phyloP scores from a whole-genome alignment of 495 filamentous ascomycete genomes.

The Xylaria telfairii region DNA sequence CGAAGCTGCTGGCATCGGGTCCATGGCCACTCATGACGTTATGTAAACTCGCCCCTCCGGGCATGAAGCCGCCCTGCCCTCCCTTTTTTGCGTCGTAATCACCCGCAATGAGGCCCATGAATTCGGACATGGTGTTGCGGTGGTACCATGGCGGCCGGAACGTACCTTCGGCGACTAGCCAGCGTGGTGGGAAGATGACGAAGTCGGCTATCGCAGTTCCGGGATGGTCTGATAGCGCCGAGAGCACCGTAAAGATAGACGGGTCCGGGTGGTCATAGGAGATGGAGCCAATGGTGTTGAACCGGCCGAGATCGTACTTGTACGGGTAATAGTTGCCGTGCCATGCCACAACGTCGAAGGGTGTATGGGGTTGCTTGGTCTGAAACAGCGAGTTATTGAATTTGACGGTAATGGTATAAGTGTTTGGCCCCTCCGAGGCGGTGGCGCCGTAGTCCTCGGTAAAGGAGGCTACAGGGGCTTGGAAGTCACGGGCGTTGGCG shows the following conservation, averaged over 20 bases:
- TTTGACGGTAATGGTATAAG: constrained; percentile 73
- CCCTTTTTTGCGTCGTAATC: constrained; percentile 62
- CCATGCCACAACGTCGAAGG: constrained; percentile 85
- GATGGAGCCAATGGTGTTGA: constrained; percentile 77
- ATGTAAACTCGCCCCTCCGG: constrained; percentile 62
- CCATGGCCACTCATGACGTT: constrained; percentile 67
- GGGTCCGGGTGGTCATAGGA: constrained; percentile 84
- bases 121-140: constrained; percentile 84
- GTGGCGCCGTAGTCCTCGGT: constrained; percentile 60
- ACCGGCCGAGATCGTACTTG: constrained; percentile 83
- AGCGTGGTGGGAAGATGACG: constrained; percentile 83
- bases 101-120: constrained; percentile 78
- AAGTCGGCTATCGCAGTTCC: constrained; percentile 84
- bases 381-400: constrained; percentile 81
- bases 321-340: constrained; percentile 81
- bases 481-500: constrained; percentile 88
- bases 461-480: constrained; percentile 79
- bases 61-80: constrained; percentile 61
- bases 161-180: constrained; percentile 78
- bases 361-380: constrained; percentile 73
- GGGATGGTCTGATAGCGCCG: constrained; percentile 60
- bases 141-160: constrained; percentile 87
- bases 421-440: constrained; percentile 44
- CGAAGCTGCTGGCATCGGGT: constrained; percentile 66
- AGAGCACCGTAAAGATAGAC: constrained; percentile 80